A percentile compares a stretch with the other conserved stretches of the same genome.
Conservation (phyloP, 2,329 filamentous ascomycete genomes). For the Mycosphaerella sp. region DNA sequence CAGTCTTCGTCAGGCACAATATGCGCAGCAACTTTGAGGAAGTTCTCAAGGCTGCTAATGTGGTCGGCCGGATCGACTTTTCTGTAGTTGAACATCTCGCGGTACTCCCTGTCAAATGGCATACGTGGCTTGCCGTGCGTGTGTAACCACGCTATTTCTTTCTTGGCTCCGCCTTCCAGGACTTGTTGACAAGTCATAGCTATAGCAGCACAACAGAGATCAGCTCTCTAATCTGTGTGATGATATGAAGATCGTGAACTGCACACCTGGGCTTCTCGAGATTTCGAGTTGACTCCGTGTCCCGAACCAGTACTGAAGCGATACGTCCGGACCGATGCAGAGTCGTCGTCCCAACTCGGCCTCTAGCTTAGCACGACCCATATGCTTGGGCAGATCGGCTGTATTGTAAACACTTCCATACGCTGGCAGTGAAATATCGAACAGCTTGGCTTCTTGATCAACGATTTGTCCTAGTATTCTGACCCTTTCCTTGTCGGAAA, state of each 20-base stretch:
- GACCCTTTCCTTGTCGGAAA: conserved; percentile 25
- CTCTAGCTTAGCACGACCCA: conserved; percentile 8
- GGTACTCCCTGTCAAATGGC: conserved; percentile 30
- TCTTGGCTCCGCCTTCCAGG: conserved; percentile 29
- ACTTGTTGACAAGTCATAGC: conserved; percentile 17
- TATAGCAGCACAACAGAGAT: background rate
- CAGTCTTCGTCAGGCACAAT: conserved; percentile 15
- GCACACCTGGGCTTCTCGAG: conserved; percentile 31
- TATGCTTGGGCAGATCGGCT: conserved; percentile 18
- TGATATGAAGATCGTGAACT: background rate
- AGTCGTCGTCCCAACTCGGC: conserved; percentile 18
- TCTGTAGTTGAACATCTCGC: conserved; percentile 29
- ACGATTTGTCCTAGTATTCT: conserved; percentile 23
- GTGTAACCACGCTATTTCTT: conserved; percentile 31
- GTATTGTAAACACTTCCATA: conserved; percentile 33
- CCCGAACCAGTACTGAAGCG: conserved; percentile 30
- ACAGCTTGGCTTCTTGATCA: conserved; percentile 29
- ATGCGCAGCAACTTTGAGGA: conserved; percentile 25
- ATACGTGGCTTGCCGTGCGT: conserved; percentile 28
- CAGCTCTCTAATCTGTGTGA: background rate
- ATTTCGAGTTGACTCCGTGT: conserved; percentile 25
- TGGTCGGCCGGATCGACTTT: conserved; percentile 22
- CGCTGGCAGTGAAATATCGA: conserved; percentile 28
- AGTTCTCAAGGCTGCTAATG: conserved; percentile 28
- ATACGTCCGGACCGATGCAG: conserved; percentile 34